Percentiles rank a stretch among this genome's conserved stretches.
phyloP scores from a whole-genome alignment of 371 early-diverging fungal species.

The Apophysomyces elegans region DNA sequence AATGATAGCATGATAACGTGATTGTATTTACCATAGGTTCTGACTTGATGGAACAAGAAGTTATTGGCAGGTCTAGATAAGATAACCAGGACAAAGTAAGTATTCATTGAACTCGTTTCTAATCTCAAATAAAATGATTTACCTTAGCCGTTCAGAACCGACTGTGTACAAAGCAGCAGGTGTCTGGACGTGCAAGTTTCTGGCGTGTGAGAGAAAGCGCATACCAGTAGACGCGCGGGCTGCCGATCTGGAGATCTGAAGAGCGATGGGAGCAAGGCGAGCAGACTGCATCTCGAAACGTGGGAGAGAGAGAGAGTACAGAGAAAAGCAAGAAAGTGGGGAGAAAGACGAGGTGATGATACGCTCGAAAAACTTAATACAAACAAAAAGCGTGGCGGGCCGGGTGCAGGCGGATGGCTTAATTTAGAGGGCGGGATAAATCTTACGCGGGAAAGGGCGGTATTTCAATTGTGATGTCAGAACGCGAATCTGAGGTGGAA shows the following conservation, averaged over 20 bases:
- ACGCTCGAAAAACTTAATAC: slow-evolving; percentile 10
- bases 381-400: slow-evolving; percentile 7
- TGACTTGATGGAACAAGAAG: slow-evolving; percentile 28
- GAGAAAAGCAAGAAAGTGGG: neutral
- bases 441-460: slow-evolving; percentile 11
- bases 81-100: neutral
- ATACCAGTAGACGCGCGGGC: slow-evolving; percentile 23
- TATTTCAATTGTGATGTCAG: slow-evolving; percentile 11
- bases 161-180: slow-evolving; percentile 44
- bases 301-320: neutral
- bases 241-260: slow-evolving; percentile 24
- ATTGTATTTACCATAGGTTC: slow-evolving; percentile 45
- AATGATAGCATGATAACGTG: neutral
- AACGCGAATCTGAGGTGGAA: neutral
- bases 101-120: slow-evolving; percentile 4
- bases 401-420: slow-evolving; percentile 12
- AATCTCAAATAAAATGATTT: slow-evolving; percentile 26
- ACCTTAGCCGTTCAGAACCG: slow-evolving; percentile 42
- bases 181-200: slow-evolving; percentile 48
- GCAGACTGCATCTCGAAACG: slow-evolving; percentile 32
- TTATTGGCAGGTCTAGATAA: neutral
- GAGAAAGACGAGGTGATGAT: neutral
- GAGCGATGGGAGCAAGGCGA: slow-evolving; percentile 21
- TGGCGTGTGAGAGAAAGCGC: slow-evolving; percentile 36
- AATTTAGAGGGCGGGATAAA: slow-evolving; percentile 7